Conservation (phyloP, 805 yeast genomes). For the Kurtzmaniella cleridarum region DNA sequence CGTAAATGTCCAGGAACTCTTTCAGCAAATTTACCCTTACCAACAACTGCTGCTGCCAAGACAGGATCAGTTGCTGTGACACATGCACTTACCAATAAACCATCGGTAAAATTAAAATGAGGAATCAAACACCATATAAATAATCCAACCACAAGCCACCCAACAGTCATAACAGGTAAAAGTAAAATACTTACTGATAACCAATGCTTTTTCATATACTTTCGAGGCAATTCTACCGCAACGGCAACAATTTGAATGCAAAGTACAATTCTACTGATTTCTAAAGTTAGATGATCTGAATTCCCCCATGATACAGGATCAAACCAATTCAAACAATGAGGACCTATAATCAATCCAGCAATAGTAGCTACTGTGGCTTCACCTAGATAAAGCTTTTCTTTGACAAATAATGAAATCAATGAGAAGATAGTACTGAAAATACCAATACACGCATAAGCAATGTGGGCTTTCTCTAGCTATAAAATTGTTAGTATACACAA, state of each 20-base stretch:
- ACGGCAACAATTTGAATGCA: conserved; percentile 90
- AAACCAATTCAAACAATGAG: conserved; percentile 80
- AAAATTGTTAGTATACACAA: conserved; percentile 3
- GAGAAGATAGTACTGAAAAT: conserved; percentile 78
- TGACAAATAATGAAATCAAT: conserved; percentile 71
- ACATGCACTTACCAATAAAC: conserved; percentile 76
- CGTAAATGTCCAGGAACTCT: conserved; percentile 92
- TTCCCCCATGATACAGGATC: conserved; percentile 83
- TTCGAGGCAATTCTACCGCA: conserved; percentile 88
- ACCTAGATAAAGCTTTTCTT: conserved; percentile 80
- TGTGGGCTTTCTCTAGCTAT: conserved; percentile 62
- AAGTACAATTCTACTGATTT: conserved; percentile 74
- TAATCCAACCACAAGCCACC: conserved; percentile 80
- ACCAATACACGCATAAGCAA: conserved; percentile 85
- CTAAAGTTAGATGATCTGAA: conserved; percentile 74
- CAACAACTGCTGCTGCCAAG: conserved; percentile 91
- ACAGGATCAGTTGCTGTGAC: conserved; percentile 96
- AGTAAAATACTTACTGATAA: conserved; percentile 65
- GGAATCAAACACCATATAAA: conserved; percentile 78
- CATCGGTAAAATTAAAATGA: conserved; percentile 62
- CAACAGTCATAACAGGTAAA: conserved; percentile 84
- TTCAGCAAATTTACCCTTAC: conserved; percentile 86
- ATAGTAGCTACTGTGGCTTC: conserved; percentile 88
- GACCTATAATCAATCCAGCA: conserved; percentile 84
- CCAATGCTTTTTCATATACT: conserved; percentile 85